A percentile compares a stretch with the other conserved stretches of the same genome.
phyloP scores from a whole-genome alignment of 257 asterid species.

The Asclepias syriaca region DNA sequence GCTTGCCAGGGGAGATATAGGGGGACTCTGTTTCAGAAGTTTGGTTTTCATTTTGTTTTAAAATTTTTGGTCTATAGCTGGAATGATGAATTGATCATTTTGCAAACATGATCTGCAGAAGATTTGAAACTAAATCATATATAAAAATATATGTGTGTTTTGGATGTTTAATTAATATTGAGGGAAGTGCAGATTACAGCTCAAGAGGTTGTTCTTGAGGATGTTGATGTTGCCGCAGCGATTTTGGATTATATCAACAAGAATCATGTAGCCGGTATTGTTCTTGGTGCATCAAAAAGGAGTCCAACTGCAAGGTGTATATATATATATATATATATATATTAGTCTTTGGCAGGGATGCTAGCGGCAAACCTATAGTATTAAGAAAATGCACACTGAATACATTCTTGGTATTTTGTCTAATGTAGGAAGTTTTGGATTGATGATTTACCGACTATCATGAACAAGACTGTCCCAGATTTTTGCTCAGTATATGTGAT shows the following conservation, averaged over 20 bases:
- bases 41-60: neutral
- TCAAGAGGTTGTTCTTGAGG: slow-evolving; percentile 51
- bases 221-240: slow-evolving; percentile 43
- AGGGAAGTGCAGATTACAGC: slow-evolving; percentile 35
- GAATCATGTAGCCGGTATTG: slow-evolving; percentile 40
- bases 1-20: neutral
- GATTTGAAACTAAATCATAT: neutral
- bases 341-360: neutral
- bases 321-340: neutral
- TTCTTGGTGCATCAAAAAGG: slow-evolving; percentile 63
- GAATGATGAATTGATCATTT: no score
- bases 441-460: slow-evolving; percentile 51
- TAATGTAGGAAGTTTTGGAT: slow-evolving; percentile 49
- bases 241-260: slow-evolving; percentile 52
- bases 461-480: slow-evolving; percentile 70
- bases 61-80: neutral
- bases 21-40: neutral
- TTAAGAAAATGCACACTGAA: neutral
- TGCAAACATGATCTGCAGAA: neutral
- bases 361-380: neutral
- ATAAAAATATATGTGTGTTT: neutral
- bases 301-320: slow-evolving; percentile 35
- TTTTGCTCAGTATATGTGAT: slow-evolving; percentile 71
- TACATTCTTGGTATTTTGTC: neutral
- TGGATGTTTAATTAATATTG: slow-evolving; percentile 12